Conservation (phyloP, 805 yeast genomes). For the Sugiyamaella mastotermitis region DNA sequence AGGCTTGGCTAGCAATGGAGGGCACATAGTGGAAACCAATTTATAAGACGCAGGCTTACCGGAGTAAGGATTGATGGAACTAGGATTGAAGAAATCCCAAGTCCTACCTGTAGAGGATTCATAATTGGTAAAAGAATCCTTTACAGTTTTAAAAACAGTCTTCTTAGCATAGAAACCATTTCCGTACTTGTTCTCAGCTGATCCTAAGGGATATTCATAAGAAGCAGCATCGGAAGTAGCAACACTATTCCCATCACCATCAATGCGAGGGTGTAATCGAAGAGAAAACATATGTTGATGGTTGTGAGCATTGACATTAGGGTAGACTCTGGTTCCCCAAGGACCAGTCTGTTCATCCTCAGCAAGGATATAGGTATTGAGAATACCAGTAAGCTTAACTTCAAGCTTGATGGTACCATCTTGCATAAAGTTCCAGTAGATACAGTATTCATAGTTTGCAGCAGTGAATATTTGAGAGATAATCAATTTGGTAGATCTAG, state of each 20-base stretch:
- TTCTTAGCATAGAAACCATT: slow-evolving; percentile 68
- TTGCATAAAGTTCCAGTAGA: slow-evolving; percentile 76
- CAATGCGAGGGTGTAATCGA: slow-evolving; percentile 72
- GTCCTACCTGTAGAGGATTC: too few relatives aligned
- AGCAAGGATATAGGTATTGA: slow-evolving; percentile 61
- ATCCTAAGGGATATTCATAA: slow-evolving; percentile 55
- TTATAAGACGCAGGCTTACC: slow-evolving; percentile 73
- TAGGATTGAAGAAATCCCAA: slow-evolving; percentile 67
- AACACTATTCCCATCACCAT: slow-evolving; percentile 65
- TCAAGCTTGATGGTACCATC: slow-evolving; percentile 78
- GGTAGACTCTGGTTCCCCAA: slow-evolving; percentile 77
- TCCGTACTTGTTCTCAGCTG: slow-evolving; percentile 68
- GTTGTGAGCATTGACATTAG: slow-evolving; percentile 74
- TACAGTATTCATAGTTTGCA: slow-evolving; percentile 77
- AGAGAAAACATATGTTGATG: slow-evolving; percentile 77
- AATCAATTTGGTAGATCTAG: slow-evolving; percentile 67
- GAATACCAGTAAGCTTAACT: slow-evolving; percentile 71
- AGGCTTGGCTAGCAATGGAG: slow-evolving; percentile 65
- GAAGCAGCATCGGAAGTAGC: slow-evolving; percentile 53
- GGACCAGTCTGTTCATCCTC: slow-evolving; percentile 59
- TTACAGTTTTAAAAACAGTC: slow-evolving; percentile 48
- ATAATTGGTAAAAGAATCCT: slow-evolving; percentile 57
- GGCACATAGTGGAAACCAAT: slow-evolving; percentile 67
- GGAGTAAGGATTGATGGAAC: slow-evolving; percentile 57
- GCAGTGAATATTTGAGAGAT: slow-evolving; percentile 80